Percentiles rank a stretch among this genome's conserved stretches.
These are phyloP conservation scores for Wickerhamomyces silvicola DNA, from an alignment of 805 yeast genomes.

Conservation along the genomic window DNA sequence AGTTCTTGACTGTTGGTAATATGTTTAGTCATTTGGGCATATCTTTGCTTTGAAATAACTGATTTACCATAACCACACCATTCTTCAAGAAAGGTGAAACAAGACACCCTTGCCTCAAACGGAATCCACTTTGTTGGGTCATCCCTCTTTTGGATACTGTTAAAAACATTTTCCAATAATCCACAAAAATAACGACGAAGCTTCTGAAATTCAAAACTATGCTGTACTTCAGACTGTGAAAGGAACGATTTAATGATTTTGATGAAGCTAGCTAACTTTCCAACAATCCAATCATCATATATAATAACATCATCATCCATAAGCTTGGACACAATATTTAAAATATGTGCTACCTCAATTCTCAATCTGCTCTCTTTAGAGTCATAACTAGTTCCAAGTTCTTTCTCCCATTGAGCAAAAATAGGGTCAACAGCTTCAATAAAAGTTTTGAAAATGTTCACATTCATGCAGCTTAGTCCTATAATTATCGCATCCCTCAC, in stretches of 20 bases:
- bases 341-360: slow-evolving; percentile 71
- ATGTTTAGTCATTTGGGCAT: slow-evolving; percentile 46
- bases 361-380: slow-evolving; percentile 43
- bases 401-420: slow-evolving; percentile 50
- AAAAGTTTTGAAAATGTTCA: slow-evolving; percentile 79
- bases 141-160: slow-evolving; percentile 40
- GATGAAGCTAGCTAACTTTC: slow-evolving; percentile 54
- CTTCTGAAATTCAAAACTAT: slow-evolving; percentile 64
- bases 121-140: slow-evolving; percentile 58
- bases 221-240: slow-evolving; percentile 50
- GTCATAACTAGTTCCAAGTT: slow-evolving; percentile 27
- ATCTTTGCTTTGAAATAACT: slow-evolving; percentile 57
- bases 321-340: slow-evolving; percentile 64
- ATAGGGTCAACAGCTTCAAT: slow-evolving; percentile 67
- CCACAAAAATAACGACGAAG: slow-evolving; percentile 81
- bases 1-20: slow-evolving; percentile 27
- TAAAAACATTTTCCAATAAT: slow-evolving; percentile 67
- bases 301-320: slow-evolving; percentile 43
- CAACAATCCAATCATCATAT: slow-evolving; percentile 63
- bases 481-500: slow-evolving; percentile 83
- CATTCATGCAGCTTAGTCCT: slow-evolving; percentile 84
- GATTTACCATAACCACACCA: slow-evolving; percentile 92
- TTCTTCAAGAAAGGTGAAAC: slow-evolving; percentile 76
- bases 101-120: slow-evolving; percentile 76
- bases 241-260: slow-evolving; percentile 57